phyloP scores from a whole-genome alignment of 2,329 filamentous ascomycete species.

The Sordariomycetes sp. region DNA sequence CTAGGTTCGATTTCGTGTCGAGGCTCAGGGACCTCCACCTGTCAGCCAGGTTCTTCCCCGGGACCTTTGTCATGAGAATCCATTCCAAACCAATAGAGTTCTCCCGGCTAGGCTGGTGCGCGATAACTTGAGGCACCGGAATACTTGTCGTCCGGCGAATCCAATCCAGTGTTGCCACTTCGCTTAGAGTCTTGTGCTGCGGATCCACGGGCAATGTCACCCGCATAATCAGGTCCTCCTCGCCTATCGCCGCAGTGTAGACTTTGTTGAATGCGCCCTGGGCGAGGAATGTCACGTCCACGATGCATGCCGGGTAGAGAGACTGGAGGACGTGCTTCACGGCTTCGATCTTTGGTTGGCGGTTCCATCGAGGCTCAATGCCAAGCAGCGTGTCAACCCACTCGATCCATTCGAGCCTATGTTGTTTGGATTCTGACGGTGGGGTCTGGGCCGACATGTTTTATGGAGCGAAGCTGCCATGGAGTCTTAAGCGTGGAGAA shows the following conservation, averaged over 20 bases:
- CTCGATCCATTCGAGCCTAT: neutral
- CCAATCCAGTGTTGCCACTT: conserved; percentile 26
- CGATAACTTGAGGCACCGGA: conserved; percentile 21
- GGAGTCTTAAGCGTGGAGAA: too few species aligned
- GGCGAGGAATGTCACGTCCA: conserved; percentile 6
- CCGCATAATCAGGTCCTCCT: conserved; percentile 15
- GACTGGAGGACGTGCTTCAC: neutral
- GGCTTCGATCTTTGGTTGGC: neutral
- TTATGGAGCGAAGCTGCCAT: too few species aligned
- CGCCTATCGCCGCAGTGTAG: conserved; percentile 7
- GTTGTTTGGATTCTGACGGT: too few species aligned
- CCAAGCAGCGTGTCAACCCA: neutral
- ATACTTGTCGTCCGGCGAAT: conserved; percentile 17
- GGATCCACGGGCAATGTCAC: conserved; percentile 25
- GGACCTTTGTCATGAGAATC: conserved; percentile 23
- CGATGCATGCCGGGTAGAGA: neutral
- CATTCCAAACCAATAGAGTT: conserved; percentile 30
- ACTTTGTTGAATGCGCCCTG: conserved; percentile 15
- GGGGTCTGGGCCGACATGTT: too few species aligned
- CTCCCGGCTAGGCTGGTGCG: conserved; percentile 16
- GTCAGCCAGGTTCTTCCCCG: conserved; percentile 12
- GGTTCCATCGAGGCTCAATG: neutral
- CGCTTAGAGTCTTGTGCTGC: conserved; percentile 21
- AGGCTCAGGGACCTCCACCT: conserved; percentile 17
- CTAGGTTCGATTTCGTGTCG: conserved; percentile 18